phyloP scores from a whole-genome alignment of 2,329 filamentous ascomycete species.

The Tolypocladium sp. region DNA sequence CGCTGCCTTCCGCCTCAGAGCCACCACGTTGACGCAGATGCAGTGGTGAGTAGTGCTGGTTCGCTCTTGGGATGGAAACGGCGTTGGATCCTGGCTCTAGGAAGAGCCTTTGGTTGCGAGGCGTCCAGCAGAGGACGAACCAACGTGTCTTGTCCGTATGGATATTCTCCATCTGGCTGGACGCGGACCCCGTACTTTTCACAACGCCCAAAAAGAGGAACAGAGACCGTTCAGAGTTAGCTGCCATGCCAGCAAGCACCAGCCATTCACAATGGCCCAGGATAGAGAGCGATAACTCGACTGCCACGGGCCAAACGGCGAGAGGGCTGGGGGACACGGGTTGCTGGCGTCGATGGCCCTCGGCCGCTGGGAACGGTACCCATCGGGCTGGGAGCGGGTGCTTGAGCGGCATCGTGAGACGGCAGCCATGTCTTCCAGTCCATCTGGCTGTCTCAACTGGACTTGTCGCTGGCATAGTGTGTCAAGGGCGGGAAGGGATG shows the following conservation, averaged over 20 bases:
- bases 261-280: not conserved
- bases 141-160: no score
- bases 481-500: not conserved
- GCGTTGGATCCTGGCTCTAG: not conserved
- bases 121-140: no score
- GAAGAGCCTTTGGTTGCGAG: not conserved
- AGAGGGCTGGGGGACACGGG: not conserved
- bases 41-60: not conserved
- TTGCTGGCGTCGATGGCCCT: not conserved
- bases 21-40: not conserved
- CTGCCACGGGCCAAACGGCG: not conserved
- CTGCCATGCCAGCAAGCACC: not conserved
- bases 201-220: no score
- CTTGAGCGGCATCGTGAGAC: not conserved
- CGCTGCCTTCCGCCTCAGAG: not conserved
- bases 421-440: not conserved
- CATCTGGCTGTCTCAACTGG: not conserved
- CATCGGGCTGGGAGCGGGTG: not conserved
- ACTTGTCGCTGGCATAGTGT: no score
- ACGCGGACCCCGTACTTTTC: no score
- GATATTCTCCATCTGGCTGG: no score
- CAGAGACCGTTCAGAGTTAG: no score
- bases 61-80: not conserved
- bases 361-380: not conserved
- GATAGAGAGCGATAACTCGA: not conserved